These are phyloP conservation scores for Boletus subparvulus DNA, from an alignment of 768 basidiomycete species.

Conservation along the genomic window DNA sequence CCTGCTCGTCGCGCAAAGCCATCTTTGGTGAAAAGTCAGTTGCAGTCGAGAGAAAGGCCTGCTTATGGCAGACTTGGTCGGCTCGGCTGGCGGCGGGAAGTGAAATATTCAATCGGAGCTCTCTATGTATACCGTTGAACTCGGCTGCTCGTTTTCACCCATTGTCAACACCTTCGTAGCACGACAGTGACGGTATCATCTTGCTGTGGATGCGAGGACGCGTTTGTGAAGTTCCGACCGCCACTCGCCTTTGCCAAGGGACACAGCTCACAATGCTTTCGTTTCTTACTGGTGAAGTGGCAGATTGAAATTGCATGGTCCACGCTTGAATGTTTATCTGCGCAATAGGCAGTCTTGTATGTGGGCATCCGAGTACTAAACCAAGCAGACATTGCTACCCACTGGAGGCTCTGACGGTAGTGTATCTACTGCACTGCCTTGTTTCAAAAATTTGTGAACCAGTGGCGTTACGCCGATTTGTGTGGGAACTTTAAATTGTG, in stretches of 20 bases:
- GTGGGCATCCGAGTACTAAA: conserved; percentile 83
- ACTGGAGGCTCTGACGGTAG: too few relatives aligned
- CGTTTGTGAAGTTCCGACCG: not conserved
- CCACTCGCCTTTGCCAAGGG: conserved; percentile 73
- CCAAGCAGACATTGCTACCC: conserved; percentile 45
- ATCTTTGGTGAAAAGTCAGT: conserved; percentile 39
- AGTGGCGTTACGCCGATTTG: conserved; percentile 6
- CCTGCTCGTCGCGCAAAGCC: conserved; percentile 54
- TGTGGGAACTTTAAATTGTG: conserved; percentile 27
- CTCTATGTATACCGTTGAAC: not conserved
- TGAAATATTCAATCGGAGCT: conserved; percentile 27
- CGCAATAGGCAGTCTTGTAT: conserved; percentile 25
- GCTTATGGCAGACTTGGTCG: conserved; percentile 10
- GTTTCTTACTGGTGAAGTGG: conserved; percentile 79
- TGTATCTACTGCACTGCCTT: not conserved
- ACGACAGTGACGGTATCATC: not conserved
- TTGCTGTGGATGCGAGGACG: not conserved
- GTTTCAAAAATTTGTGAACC: not conserved
- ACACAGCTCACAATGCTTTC: conserved; percentile 73
- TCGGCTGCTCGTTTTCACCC: not conserved
- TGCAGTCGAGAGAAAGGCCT: conserved; percentile 20
- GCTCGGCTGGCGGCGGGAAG: conserved; percentile 23
- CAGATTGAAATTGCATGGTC: conserved; percentile 61
- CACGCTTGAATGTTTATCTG: conserved; percentile 73
- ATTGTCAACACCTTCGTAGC: not conserved